Evolutionary conservation across 2,329 filamentous ascomycete genomes (phyloP), one percentile per base, ranked within the genome.

Genomic region (Penicillium sp.): DNA sequence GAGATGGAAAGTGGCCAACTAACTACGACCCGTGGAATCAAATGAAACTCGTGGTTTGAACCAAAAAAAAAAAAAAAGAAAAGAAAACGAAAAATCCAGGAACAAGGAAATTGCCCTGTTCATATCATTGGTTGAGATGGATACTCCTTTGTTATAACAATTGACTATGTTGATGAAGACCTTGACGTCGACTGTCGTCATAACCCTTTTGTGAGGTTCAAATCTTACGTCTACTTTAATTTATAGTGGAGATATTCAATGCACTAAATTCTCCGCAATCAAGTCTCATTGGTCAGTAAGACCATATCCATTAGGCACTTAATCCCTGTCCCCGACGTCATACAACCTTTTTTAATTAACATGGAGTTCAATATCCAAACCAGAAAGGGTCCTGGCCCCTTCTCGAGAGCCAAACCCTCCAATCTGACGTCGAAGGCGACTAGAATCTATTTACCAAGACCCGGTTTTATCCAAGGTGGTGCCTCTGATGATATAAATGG

Each of bases 341-440:
- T 64, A 48, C 4, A 6, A n/a, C n/a, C 22, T 5, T 14, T 31
- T 11, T 4, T 12, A 12, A 31, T 4, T 31, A 11, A 11, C n/a
- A n/a, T n/a, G n/a, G n/a, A n/a, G n/a, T n/a, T n/a, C n/a, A 4
- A 31, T 12, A 12, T 11, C 9, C 9, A 11, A 4, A 31, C 30
- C 31, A 14, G 31, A 33, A 33, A 33, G 31, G 14, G 12, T 22
- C 22, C 4, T 22, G 4, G 3, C 30, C 30, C 11, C 10, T 9
- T 31, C 31, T 52, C 33, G 17, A 31, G 16, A 16, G 11, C 33
- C 40, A 48, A 17, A 8, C 14, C 10, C 48, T 41, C 28, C n/a
- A 50, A 43, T 57, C 65, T 68, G 66, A 68, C 66, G 65, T 68
- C 63, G 61, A 61, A 66, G 65, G 65, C 66, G 58, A 58, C 26